Base-by-base conservation (phyloP, 495 filamentous ascomycete genomes). In the Penicillium crystallinum region DNA sequence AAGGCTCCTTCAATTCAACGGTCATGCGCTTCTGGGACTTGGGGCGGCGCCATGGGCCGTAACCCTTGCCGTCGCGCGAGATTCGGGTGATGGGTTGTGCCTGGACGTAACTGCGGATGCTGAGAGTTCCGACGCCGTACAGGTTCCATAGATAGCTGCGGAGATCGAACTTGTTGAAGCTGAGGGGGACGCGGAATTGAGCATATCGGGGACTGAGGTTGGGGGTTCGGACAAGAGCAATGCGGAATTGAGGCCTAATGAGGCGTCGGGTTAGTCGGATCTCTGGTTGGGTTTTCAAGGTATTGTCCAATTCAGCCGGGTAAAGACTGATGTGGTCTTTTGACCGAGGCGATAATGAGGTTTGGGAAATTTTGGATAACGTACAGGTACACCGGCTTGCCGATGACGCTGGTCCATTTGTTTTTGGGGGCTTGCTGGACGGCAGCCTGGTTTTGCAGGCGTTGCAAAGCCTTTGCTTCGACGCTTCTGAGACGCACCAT, bases 101-200 rank as follows among this genome's bases (percentile, higher is more conserved):
- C 67, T 88, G 80, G 66, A 97, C 77, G 61, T 83, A 95, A 53
- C 87, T 90, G 25, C 91, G 85, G 52, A 97, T 80, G 31, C 68
- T 71, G n/a, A 81, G 64, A 31, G 82, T 80, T 41, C 77, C 68
- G 48, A 93, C 81, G 42, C 78, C 75, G 71, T 97, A 96, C 17
- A 69, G 77, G 62, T 90, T 76, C 60, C 81, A 80, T 41, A 97
- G 84, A 74, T 95, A 97, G 77, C 95, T 89, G 65, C 87, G 85
- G 22, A 96, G 68, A 69, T 96, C 91, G 57, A 95, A 82, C 72
- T 97, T 96, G 80, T 87, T 90, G 77, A 95, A 86, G 54, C 79
- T 82, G 61, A 96, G 79, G 14, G 91, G 91, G 37, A 95, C 91
- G 61, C 80, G 74, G 79, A 97, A 96, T 43, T 82, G 81, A 40